Evolutionary conservation across 78 protist genomes (phyloP).

Genomic region (Cavenderia fasciculata): DNA sequence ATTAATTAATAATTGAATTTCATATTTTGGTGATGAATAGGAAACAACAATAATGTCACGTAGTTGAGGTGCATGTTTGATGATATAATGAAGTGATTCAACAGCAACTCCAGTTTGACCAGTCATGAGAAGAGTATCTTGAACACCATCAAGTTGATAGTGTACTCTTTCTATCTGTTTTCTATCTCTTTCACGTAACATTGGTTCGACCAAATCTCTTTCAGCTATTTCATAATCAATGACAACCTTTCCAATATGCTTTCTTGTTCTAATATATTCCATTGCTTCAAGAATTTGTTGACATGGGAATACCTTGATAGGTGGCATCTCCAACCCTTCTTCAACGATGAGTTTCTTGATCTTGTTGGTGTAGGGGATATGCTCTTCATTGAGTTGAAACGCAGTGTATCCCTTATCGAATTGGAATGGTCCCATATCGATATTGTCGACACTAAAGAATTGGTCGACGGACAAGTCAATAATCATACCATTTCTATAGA

Average conservation of each 20-base stretch:
- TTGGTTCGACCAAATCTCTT: neutral
- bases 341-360: neutral
- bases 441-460: conserved; percentile 19
- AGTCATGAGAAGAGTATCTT: too few species aligned
- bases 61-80: neutral
- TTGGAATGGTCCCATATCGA: conserved; percentile 31
- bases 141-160: too few species aligned
- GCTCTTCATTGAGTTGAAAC: neutral
- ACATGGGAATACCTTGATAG: conserved; percentile 3
- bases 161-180: too few species aligned
- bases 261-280: neutral
- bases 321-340: neutral
- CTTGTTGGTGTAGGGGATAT: neutral
- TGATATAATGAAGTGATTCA: neutral
- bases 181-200: too few species aligned
- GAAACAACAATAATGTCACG: conserved; percentile 3
- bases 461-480: conserved; percentile 30
- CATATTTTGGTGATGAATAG: neutral
- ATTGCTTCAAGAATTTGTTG: neutral
- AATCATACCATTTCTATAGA: conserved; percentile 12
- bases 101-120: conserved; percentile 28
- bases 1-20: neutral
- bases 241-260: conserved; percentile 5
- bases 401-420: conserved; percentile 30
- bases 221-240: neutral